Base-by-base conservation (phyloP, 23 red algal genomes). In the Gracilariopsis chorda region DNA sequence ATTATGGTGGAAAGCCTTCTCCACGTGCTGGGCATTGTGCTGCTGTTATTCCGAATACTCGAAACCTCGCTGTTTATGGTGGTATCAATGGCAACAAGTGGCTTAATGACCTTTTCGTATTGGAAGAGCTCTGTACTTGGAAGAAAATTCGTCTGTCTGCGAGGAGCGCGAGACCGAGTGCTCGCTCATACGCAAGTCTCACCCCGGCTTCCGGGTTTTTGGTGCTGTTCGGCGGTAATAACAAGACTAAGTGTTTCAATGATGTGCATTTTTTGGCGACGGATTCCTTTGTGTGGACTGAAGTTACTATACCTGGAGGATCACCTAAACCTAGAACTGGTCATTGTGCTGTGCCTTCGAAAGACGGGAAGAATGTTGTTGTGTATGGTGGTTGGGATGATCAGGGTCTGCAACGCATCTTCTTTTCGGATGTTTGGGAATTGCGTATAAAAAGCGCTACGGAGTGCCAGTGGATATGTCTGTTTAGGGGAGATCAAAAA, bases 301-400 rank as follows among this genome's bases (percentile, higher is more conserved):
- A 90, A n/a, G 61, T 69, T 21, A 64, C 69, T 1, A 49, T 79
- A 41, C 49, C 51, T 35, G 86, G 86, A 48, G 28, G 72, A 35
- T 34, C 35, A 42, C 86, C 86, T 49, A 90, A 61, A 36, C 52
- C 86, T 11, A 77, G 86, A 48, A 90, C 86, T 25, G 86, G 86
- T 2, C 86, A 90, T 51, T 90, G 68, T n/a, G 68, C 86, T 17
- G 70, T 90, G 16, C 45, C 86, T 19, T 78, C 70, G 12, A 65
- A 53, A n/a, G 56, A 90, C 48, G 86, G 86, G 6, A 63, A 79
- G 40, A 70, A 63, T 40, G 49, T 90, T 25, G 48, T 90, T 43
- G 56, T 90, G n/a, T 77, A 78, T 36, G 68, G 86, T 42, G 86
- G 86, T 34, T 90, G 86, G 86, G 86, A 90, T 63, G 86, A 90